Evolutionary conservation across 371 early-diverging fungal species (phyloP), one percentile per base, ranked within the genome.

Genomic region (Saksenaea oblongispora): DNA sequence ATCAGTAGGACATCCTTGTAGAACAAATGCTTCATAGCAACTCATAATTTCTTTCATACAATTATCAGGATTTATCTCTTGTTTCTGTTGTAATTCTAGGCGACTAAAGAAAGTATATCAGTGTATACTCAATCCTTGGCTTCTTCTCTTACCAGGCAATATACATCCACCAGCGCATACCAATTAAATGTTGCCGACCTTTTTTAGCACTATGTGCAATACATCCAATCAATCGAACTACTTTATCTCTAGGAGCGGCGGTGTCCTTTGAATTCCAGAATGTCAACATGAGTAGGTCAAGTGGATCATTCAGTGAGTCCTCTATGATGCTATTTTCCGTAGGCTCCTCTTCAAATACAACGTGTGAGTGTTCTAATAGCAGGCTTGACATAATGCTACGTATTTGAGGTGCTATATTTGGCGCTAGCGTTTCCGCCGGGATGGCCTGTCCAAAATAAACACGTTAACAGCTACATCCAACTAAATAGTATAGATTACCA

Each of bases 131-230:
- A 34, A 3, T 34, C 37, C 10, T 8, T 39, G 31, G 35, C 3
- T 34, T 22, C 31, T n/a, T 36, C 36, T 35, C 66, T 28, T 77
- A 77, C 78, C 58, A 57, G 17, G 75, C 63, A 34, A 78, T 69
- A 47, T 69, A 68, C n/a, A 54, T 58, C 78, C 78, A 78, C 75
- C 78, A 78, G 1, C 78, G 73, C 71, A 72, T 73, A 0, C 75
- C 78, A 24, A 75, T 56, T 0, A 73, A 18, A 54, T 72, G 73
- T 15, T 60, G 56, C 24, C 58, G 68, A 14, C 69, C 64, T 58
- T 63, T 65, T 22, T 66, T 70, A 10, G 59, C 44, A 1, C 39
- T 51, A 36, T 70, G 73, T 5, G 71, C 55, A n/a, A 72, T 59
- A 18, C 67, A 66, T 1, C 70, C 59, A 18, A 74, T 26, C 8